Base-by-base conservation (phyloP, 2,329 filamentous ascomycete genomes). In the Stemphylium vesicarium region DNA sequence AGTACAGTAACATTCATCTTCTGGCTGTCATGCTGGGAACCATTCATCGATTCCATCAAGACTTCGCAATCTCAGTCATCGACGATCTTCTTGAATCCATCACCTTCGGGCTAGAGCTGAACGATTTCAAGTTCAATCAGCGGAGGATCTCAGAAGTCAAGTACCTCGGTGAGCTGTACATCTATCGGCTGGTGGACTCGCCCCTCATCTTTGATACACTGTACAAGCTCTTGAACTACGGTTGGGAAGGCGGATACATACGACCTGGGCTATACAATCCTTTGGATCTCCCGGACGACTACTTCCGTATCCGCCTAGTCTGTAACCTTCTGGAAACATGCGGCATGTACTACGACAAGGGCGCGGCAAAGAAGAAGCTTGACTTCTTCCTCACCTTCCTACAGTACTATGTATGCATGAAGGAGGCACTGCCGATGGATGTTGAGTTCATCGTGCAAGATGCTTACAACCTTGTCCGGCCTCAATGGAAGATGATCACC, bases 341-440 rank as follows among this genome's bases (percentile, higher is more conserved):
- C 64, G 95, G 96, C 50, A 89, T 96, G 75, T 99, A 94, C 79
- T 99, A 97, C 68, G 95, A 95, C 75, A 89, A 94, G 66, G 95
- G 96, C 7, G 87, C 89, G 38, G 91, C 93, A 1, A 96, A 93
- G 75, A 98, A 98, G 81, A 99, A 98, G 78, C 84, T 99, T 9
- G 95, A 99, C 70, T 98, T 96, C 75, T 99, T 98, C 77, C 81
- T 99, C 57, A 94, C 90, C 0, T 98, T 98, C 77, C 92, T 99
- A 68, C 93, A 96, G 81, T 98, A 97, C 75, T 99, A 99, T 76
- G 89, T 98, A 64, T 88, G 90, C 68, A 92, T 91, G 16, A 99
- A 99, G 77, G 87, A 94, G 16, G 83, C 90, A 0, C 78, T 97
- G 35, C 95, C 96, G 0, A 96, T 99, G 91, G 95, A 99, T 63